These are phyloP conservation scores for Teunomyces tritomae DNA, from an alignment of 805 yeast species.

Conservation along the genomic window DNA sequence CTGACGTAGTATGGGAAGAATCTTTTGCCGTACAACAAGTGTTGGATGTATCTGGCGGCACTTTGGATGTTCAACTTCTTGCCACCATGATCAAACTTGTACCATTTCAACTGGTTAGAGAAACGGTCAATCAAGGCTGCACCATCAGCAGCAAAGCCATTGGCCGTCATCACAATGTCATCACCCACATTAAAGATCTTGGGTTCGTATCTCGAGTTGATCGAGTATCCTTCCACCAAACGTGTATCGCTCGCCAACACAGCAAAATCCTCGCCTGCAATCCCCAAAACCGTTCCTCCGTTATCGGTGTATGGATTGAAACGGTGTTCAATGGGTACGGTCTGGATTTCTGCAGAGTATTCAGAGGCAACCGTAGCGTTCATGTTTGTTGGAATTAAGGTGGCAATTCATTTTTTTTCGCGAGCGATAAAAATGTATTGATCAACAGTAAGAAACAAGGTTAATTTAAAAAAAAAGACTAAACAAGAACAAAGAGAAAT, in stretches of 20 bases:
- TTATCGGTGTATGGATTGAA: constrained; percentile 93
- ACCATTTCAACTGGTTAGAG: constrained; percentile 76
- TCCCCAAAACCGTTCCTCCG: constrained; percentile 96
- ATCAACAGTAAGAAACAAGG: not conserved
- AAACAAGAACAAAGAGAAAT: too few relatives aligned
- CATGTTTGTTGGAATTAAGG: constrained; percentile 12
- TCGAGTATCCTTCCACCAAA: constrained; percentile 89
- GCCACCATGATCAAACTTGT: constrained; percentile 79
- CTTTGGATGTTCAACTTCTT: constrained; percentile 64
- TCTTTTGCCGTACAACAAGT: constrained; percentile 85
- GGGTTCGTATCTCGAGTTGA: constrained; percentile 89
- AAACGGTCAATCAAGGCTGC: constrained; percentile 77
- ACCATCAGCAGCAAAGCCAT: constrained; percentile 96
- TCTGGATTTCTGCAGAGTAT: constrained; percentile 47
- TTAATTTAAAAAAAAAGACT: too few relatives aligned
- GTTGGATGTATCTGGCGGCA: constrained; percentile 90
- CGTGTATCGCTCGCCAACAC: constrained; percentile 98
- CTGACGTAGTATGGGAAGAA: constrained; percentile 96
- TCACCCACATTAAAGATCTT: constrained; percentile 89
- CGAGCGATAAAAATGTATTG: not conserved
- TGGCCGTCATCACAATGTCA: constrained; percentile 81
- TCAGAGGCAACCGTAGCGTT: constrained; percentile 60
- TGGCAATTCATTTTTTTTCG: not conserved
- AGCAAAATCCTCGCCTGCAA: constrained; percentile 97
- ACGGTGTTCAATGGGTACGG: constrained; percentile 80